Conservation (phyloP, 495 filamentous ascomycete species). For the Lineolata rhizophorae region DNA sequence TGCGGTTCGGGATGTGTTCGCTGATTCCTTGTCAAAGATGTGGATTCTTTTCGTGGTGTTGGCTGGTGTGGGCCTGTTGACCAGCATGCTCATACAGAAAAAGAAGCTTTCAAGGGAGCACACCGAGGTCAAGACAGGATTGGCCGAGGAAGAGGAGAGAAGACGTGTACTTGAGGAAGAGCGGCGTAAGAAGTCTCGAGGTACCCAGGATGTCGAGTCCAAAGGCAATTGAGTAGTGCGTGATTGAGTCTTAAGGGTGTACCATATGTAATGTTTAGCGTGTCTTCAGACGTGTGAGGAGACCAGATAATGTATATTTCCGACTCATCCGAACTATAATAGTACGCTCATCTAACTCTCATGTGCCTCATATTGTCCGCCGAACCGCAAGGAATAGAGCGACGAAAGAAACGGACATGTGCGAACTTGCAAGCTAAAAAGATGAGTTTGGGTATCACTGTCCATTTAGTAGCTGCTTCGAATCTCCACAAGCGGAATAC, state of each 20-base stretch:
- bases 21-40: conserved; percentile 21
- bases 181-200: conserved; percentile 6
- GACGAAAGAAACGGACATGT: no score
- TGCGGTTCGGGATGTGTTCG: conserved; percentile 19
- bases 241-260: no score
- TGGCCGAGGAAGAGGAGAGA: conserved; percentile 17
- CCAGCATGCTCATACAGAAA: conserved; percentile 18
- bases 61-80: conserved; percentile 17
- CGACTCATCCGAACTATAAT: background rate
- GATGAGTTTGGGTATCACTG: no score
- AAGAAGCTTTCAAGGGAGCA: conserved; percentile 14
- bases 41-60: conserved; percentile 26
- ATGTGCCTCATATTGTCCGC: no score
- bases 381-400: no score
- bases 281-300: no score
- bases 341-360: background rate
- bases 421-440: no score
- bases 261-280: background rate
- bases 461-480: no score
- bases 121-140: conserved; percentile 19
- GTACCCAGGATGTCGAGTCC: background rate
- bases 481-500: no score
- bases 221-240: no score
- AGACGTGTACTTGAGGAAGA: conserved; percentile 9
- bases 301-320: background rate